A percentile compares a stretch with the other conserved stretches of the same genome.
phyloP scores from a whole-genome alignment of 2,329 filamentous ascomycete genomes.

The Monosporascus cannonballus region DNA sequence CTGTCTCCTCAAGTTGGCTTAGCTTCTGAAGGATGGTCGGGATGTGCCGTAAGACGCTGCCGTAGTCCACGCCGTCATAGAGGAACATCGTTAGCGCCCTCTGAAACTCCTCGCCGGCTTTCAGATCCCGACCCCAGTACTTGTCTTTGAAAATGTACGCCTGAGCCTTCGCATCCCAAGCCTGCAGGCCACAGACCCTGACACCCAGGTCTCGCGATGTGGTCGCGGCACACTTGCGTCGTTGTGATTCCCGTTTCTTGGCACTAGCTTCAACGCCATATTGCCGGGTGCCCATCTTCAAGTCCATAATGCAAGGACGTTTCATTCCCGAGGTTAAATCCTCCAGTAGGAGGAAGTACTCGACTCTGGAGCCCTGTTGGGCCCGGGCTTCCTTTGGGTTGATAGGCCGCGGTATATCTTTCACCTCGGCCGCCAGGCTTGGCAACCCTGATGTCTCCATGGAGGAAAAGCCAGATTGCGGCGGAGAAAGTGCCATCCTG shows the following conservation, averaged over 20 bases:
- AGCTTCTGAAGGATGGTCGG: conserved; percentile 83
- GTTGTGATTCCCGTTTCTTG: conserved; percentile 90
- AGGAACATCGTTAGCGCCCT: conserved; percentile 83
- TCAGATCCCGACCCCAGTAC: conserved; percentile 86
- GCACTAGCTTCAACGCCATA: conserved; percentile 88
- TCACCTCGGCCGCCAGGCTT: conserved; percentile 31
- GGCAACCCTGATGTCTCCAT: conserved; percentile 29
- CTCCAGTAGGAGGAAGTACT: conserved; percentile 89
- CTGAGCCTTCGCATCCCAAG: conserved; percentile 82
- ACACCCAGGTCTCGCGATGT: conserved; percentile 90
- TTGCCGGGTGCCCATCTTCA: conserved; percentile 98
- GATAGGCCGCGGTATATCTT: conserved; percentile 52
- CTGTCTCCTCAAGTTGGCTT: conserved; percentile 74
- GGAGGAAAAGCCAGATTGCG: conserved; percentile 30
- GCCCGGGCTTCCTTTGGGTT: conserved; percentile 74
- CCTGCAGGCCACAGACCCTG: conserved; percentile 89
- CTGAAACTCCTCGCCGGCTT: conserved; percentile 84
- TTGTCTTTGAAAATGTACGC: conserved; percentile 96
- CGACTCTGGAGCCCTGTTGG: conserved; percentile 60
- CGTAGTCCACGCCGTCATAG: conserved; percentile 78
- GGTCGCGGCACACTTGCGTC: conserved; percentile 85
- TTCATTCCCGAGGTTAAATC: conserved; percentile 97
- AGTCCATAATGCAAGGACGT: conserved; percentile 88
- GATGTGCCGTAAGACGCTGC: conserved; percentile 79
- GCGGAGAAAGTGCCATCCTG: conserved; percentile 2